Evolutionary conservation across 2,329 filamentous ascomycete genomes (phyloP), one percentile per base, ranked within the genome.

Genomic region (Fusarium beomiforme): DNA sequence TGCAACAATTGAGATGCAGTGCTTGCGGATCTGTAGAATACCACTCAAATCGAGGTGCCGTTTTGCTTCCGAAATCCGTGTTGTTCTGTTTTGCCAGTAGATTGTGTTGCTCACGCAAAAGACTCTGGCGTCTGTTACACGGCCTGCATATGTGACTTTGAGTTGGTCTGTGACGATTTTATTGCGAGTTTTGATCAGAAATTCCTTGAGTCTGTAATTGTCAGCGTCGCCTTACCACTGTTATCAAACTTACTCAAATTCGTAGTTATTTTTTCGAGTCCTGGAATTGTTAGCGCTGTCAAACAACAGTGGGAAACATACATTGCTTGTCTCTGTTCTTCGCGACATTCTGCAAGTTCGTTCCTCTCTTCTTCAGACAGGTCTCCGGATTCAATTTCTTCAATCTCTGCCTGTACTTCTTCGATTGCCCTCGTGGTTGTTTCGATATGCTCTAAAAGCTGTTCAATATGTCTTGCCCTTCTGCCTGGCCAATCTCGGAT

Each of bases 41-140:
- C 84, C 84, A 53, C 83, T 85, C 8, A 85, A 72, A 0, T 73
- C 21, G 5, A 86, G 79, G n/a, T 75, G 75, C 1, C 78, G 79
- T 70, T 64, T 19, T 44, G 75, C 44, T 0, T 26, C 19, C 2
- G 59, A 19, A 46, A 41, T 69, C 3, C 78, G 69, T 6, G 60
- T 41, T 1, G 75, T 26, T 6, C 84, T 79, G 26, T 81, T 39
- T 0, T 79, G 67, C 82, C 81, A 82, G 71, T 86, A 86, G 5
- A 79, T 63, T 2, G 55, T 76, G 66, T 86, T 86, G 71, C 84
- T 84, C 13, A 83, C 80, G 53, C 84, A 86, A 64, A 85, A 85
- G 8, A 84, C 78, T 6, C 70, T 73, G 33, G 83, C 65, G 4
- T 64, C 42, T 26, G 72, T 67, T 2, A 80, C 63, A 12, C 72